Percentiles rank a stretch among this genome's conserved stretches.
Conservation (phyloP, 805 yeast species). For the Kuraishia ogatae region DNA sequence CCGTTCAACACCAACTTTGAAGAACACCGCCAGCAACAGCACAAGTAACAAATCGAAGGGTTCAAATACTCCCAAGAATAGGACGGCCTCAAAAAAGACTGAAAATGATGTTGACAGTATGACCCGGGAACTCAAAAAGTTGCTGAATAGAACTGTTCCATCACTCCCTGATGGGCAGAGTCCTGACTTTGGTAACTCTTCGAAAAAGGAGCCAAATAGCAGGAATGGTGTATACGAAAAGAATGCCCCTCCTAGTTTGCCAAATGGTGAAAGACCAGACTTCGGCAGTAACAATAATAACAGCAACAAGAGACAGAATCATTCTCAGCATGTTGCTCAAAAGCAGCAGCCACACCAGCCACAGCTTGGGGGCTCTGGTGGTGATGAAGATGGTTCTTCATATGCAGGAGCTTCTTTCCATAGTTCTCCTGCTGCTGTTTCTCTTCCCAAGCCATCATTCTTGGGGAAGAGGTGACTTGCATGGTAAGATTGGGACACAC, state of each 20-base stretch:
- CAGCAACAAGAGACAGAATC: not conserved
- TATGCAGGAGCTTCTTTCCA: slow-evolving; percentile 10
- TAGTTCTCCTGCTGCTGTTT: slow-evolving; percentile 8
- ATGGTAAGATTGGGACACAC: too few relatives aligned
- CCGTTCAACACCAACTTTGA: not conserved
- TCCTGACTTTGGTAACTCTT: slow-evolving; percentile 1
- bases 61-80: not conserved
- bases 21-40: not conserved
- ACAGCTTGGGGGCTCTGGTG: not conserved
- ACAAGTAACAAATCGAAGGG: not conserved
- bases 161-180: not conserved
- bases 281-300: slow-evolving; percentile 1
- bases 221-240: not conserved
- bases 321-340: not conserved
- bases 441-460: slow-evolving; percentile 10
- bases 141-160: not conserved
- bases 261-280: slow-evolving; percentile 7
- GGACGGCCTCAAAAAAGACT: not conserved
- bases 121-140: not conserved
- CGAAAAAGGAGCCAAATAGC: not conserved
- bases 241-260: not conserved
- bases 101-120: not conserved
- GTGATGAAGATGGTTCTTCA: not conserved
- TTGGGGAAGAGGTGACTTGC: not conserved
- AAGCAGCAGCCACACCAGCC: not conserved